Evolutionary conservation across 805 yeast genomes (phyloP), one percentile per base, ranked within the genome.

Genomic region (Nakazawaea pomicola): DNA sequence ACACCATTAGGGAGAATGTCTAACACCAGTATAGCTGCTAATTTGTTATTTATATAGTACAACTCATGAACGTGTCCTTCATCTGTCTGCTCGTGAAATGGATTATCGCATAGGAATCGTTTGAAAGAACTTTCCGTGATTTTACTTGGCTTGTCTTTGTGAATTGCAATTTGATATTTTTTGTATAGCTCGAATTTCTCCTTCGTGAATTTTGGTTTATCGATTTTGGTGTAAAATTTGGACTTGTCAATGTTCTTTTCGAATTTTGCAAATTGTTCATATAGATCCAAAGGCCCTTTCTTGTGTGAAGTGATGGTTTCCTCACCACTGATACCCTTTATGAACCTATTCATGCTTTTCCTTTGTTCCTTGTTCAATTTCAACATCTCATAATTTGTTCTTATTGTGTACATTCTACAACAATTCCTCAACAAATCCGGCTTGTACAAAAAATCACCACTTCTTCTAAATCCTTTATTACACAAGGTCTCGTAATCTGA

Each of bases 21-120:
- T 23, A 83, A 54, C 1, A 89, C 86, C 0, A 85, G 85, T 27
- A 89, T 61, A 1, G 91, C 96, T 30, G 85, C 74, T 16, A 89
- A 64, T 46, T 71, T 67, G 4, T 60, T 77, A 34, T 84, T 74
- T 14, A 71, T 56, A 51, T 82, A 85, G 54, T 87, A 89, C 55
- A 86, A 74, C 53, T 87, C 95, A 57, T 89, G 97, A 2, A 74
- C 69, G 1, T 88, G 85, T 2, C 91, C 95, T 17, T 48, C 41
- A 11, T 42, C 46, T 2, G 34, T 24, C 1, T 30, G 23, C 36
- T 46, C 55, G 14, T 57, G 46, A 43, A 87, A 85, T 6, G 95
- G 93, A 9, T 74, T 65, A 11, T 70, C 70, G 56, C 96, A 86
- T 20, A 89, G 58, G 53, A 89, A 90, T 24, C 81, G 55, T 33